These are phyloP conservation scores for Penicillium griseofulvum DNA, from an alignment of 2,329 filamentous ascomycete species.

Conservation along the genomic window DNA sequence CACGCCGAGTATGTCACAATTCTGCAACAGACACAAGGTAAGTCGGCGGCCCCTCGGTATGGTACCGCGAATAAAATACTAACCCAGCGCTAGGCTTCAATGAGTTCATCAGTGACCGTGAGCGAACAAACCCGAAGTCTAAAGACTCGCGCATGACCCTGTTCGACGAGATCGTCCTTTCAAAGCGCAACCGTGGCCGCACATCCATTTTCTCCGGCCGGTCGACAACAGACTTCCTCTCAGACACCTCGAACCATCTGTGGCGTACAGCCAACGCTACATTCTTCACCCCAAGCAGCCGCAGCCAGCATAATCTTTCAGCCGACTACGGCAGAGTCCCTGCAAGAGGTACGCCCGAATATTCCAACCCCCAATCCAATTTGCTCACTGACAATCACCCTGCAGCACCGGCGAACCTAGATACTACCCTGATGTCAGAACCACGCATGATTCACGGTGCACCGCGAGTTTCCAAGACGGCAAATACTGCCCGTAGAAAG, in stretches of 20 bases:
- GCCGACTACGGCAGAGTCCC: slow-evolving; percentile 54
- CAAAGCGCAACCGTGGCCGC: slow-evolving; percentile 62
- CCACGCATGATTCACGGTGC: slow-evolving; percentile 85
- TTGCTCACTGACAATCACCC: slow-evolving; percentile 41
- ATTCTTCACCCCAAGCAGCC: slow-evolving; percentile 54
- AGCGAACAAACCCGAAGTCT: slow-evolving; percentile 50
- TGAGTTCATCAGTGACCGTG: slow-evolving; percentile 64
- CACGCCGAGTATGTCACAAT: slow-evolving; percentile 63
- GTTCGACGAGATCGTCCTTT: slow-evolving; percentile 64
- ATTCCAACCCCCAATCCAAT: slow-evolving; percentile 6
- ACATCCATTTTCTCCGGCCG: slow-evolving; percentile 55
- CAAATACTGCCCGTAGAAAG: slow-evolving; percentile 43
- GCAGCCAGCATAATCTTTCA: slow-evolving; percentile 42
- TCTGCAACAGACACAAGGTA: slow-evolving; percentile 63
- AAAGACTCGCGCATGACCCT: slow-evolving; percentile 59
- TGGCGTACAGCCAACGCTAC: slow-evolving; percentile 62
- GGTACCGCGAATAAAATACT: slow-evolving; percentile 5
- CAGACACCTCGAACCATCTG: slow-evolving; percentile 61
- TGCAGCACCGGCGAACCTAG: slow-evolving; percentile 75
- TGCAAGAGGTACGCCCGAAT: slow-evolving; percentile 45
- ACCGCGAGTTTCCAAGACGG: slow-evolving; percentile 57
- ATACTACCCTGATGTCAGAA: slow-evolving; percentile 85
- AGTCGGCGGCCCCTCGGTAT: slow-evolving; percentile 3
- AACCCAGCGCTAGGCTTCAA: slow-evolving; percentile 50
- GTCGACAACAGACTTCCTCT: slow-evolving; percentile 55